phyloP scores from a whole-genome alignment of 2,329 filamentous ascomycete species.

The Bipolaris bicolor region DNA sequence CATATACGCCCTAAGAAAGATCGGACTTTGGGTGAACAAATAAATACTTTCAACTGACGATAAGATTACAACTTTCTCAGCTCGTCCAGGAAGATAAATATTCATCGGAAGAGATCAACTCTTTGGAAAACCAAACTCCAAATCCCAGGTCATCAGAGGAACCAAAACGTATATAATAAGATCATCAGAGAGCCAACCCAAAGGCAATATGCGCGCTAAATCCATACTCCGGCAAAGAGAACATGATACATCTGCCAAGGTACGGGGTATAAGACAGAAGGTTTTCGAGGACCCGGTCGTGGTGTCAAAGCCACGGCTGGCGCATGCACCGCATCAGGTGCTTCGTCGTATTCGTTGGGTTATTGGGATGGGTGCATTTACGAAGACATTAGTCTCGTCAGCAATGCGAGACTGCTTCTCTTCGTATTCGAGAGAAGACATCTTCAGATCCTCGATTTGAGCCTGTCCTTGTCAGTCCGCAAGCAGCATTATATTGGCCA shows the following conservation, averaged over 20 bases:
- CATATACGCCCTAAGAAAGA: not conserved
- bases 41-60: slow-evolving; percentile 1
- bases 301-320: not conserved
- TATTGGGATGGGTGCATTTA: slow-evolving; percentile 50
- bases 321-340: slow-evolving; percentile 17
- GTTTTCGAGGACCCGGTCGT: slow-evolving; percentile 8
- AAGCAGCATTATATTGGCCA: not conserved
- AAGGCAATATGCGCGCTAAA: slow-evolving; percentile 18
- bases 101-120: not conserved
- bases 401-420: slow-evolving; percentile 50
- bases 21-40: not conserved
- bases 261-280: slow-evolving; percentile 12
- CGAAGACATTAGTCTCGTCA: slow-evolving; percentile 44
- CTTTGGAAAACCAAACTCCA: slow-evolving; percentile 5
- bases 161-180: slow-evolving; percentile 7
- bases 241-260: slow-evolving; percentile 8
- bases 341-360: slow-evolving; percentile 42
- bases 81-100: not conserved
- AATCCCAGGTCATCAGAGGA: slow-evolving; percentile 3
- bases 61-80: slow-evolving; percentile 3
- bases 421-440: slow-evolving; percentile 50
- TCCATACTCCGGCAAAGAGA: slow-evolving; percentile 9
- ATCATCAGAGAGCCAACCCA: slow-evolving; percentile 7
- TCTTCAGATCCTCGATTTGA: slow-evolving; percentile 52
- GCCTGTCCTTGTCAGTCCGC: slow-evolving; percentile 38